Evolutionary conservation across 805 yeast genomes (phyloP).

Genomic region (Candida glaebosa): DNA sequence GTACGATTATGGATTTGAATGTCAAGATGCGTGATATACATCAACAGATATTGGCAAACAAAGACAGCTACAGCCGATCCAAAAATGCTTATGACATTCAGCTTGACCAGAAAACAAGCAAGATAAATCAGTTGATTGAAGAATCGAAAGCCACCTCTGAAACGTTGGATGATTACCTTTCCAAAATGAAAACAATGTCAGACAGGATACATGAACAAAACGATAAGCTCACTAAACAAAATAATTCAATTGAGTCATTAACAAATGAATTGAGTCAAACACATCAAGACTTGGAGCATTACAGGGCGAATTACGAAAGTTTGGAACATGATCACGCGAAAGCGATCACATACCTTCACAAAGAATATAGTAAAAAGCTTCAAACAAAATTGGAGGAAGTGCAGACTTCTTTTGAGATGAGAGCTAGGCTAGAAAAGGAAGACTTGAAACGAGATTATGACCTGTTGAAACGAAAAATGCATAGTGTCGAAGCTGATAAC

Average conservation of each 20-base stretch:
- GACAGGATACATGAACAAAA: constrained; percentile 18
- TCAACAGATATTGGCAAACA: constrained; percentile 9
- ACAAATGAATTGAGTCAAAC: constrained; percentile 9
- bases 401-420: constrained; percentile 29
- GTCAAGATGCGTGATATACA: constrained; percentile 8
- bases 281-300: constrained; percentile 9
- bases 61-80: constrained; percentile 7
- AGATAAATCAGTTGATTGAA: constrained; percentile 8
- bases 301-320: constrained; percentile 7
- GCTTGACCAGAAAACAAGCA: constrained; percentile 7
- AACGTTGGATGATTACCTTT: constrained; percentile 29
- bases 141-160: constrained; percentile 10
- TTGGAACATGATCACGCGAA: constrained; percentile 9
- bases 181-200: constrained; percentile 27
- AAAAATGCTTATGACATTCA: constrained; percentile 7
- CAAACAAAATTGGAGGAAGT: constrained; percentile 4
- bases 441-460: constrained; percentile 50
- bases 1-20: constrained; percentile 3
- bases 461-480: constrained; percentile 36
- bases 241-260: constrained; percentile 7
- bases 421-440: constrained; percentile 42
- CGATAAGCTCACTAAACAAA: constrained; percentile 5
- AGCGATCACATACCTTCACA: constrained; percentile 17
- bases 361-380: not conserved
- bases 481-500: constrained; percentile 44